Percentiles rank a stretch among this genome's conserved stretches.
Evolutionary conservation across 495 filamentous ascomycete genomes (phyloP).

Genomic region (Lophium mytilinum): DNA sequence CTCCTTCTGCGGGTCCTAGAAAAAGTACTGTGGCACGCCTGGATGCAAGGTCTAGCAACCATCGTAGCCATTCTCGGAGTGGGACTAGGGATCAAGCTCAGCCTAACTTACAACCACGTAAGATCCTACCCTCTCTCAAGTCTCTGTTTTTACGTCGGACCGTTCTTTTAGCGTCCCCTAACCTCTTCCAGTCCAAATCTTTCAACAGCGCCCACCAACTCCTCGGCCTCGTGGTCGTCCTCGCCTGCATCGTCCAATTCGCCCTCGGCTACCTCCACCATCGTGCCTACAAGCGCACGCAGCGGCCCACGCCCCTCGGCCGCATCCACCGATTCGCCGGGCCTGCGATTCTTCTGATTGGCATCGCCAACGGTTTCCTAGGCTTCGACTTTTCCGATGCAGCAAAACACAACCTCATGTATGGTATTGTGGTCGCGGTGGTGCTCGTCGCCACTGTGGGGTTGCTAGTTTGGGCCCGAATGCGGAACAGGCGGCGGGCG

Average conservation of each 20-base stretch:
- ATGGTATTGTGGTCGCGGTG: conserved; percentile 13
- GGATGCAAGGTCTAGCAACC: conserved; percentile 40
- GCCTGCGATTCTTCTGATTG: conserved; percentile 41
- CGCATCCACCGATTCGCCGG: conserved; percentile 45
- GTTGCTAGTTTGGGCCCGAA: conserved; percentile 4
- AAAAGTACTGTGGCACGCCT: conserved; percentile 42
- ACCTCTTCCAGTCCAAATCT: conserved; percentile 37
- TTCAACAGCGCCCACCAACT: conserved; percentile 51
- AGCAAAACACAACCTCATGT: conserved; percentile 9
- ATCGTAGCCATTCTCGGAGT: conserved; percentile 41
- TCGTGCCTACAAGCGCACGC: conserved; percentile 39
- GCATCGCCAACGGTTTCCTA: conserved; percentile 44
- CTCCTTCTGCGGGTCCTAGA: conserved; percentile 42
- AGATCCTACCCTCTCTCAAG: conserved; percentile 7
- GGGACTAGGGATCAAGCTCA: conserved; percentile 43
- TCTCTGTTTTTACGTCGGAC: neutral
- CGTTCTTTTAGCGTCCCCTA: neutral
- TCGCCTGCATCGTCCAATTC: conserved; percentile 42
- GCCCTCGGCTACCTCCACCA: conserved; percentile 42
- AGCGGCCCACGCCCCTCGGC: conserved; percentile 39
- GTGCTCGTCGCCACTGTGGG: neutral
- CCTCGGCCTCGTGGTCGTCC: conserved; percentile 46
- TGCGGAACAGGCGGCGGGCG: neutral
- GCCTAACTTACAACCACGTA: conserved; percentile 45
- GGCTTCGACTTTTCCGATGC: conserved; percentile 29